A percentile compares a stretch with the other conserved stretches of the same genome.
These are phyloP conservation scores for Fusarium sp. DNA, from an alignment of 2,329 filamentous ascomycete genomes.

Conservation along the genomic window DNA sequence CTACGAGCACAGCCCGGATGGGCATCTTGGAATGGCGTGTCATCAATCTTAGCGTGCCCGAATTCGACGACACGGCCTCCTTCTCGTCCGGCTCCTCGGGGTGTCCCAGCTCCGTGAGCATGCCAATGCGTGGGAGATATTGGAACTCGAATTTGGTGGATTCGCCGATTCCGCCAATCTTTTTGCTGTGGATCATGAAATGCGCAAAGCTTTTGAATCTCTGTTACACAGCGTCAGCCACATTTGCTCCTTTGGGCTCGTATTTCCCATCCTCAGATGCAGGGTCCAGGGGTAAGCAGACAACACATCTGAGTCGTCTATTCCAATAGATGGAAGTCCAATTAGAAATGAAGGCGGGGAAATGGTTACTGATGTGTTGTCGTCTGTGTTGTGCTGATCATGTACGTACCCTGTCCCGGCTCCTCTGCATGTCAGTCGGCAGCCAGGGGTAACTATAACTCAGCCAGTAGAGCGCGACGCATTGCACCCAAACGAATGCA, in stretches of 20 bases:
- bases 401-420: conserved; percentile 46
- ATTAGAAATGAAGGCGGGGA: neutral
- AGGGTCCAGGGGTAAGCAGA: neutral
- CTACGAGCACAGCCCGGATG: conserved; percentile 37
- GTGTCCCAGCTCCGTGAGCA: conserved; percentile 50
- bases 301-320: neutral
- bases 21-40: conserved; percentile 7
- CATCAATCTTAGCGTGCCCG: conserved; percentile 11
- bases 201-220: conserved; percentile 44
- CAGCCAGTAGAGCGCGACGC: conserved; percentile 71
- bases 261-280: neutral
- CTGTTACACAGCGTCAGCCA: conserved; percentile 36
- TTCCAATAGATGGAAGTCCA: neutral
- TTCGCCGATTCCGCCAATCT: conserved; percentile 69
- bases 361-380: conserved; percentile 3
- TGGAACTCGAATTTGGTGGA: conserved; percentile 78
- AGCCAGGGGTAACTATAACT: conserved; percentile 60
- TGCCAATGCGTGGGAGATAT: conserved; percentile 67
- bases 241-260: neutral
- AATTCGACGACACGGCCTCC: neutral
- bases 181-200: conserved; percentile 71
- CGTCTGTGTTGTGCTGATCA: neutral
- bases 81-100: conserved; percentile 5
- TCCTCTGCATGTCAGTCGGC: conserved; percentile 52
- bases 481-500: conserved; percentile 72